Percentiles rank a stretch among this genome's conserved stretches.
Evolutionary conservation across 257 asterid species (phyloP).

Genomic region (Nemophila menziesii): DNA sequence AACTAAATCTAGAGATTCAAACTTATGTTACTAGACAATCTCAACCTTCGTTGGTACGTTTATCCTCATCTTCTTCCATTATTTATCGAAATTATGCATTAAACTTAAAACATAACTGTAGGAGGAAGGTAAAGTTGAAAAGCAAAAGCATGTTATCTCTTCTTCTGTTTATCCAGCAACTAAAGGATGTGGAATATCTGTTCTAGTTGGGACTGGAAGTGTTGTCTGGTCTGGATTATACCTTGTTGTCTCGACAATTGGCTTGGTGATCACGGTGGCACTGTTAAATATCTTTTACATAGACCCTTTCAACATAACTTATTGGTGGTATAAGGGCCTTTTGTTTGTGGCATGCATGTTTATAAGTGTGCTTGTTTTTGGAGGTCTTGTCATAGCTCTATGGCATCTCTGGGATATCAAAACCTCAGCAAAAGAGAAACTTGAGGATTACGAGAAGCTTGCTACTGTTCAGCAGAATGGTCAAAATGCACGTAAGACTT

Average conservation of each 20-base stretch:
- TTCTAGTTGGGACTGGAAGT: conserved; percentile 74
- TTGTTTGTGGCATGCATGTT: conserved; percentile 48
- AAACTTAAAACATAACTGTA: conserved; percentile 11
- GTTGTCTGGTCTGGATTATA: conserved; percentile 72
- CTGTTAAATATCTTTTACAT: conserved; percentile 37
- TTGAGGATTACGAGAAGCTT: conserved; percentile 3
- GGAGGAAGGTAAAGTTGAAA: conserved; percentile 56
- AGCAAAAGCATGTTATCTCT: conserved; percentile 24
- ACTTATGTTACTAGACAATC: conserved; percentile 73
- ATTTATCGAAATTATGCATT: not conserved
- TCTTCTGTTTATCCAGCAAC: conserved; percentile 23
- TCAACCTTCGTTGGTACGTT: conserved; percentile 59
- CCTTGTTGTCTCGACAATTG: conserved; percentile 44
- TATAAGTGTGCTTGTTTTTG: conserved; percentile 46
- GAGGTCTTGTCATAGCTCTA: conserved; percentile 44
- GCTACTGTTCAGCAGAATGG: conserved; percentile 9
- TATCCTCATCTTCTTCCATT: not conserved
- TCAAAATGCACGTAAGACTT: conserved; percentile 12
- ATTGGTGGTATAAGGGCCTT: conserved; percentile 72
- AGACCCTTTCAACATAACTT: conserved; percentile 33
- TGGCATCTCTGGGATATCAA: conserved; percentile 70
- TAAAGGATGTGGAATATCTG: conserved; percentile 44
- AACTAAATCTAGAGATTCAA: conserved; percentile 56
- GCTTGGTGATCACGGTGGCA: conserved; percentile 37
- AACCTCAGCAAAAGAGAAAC: conserved; percentile 16